phyloP scores from a whole-genome alignment of 169 alveolate genomes.

The Plasmodium reichenowi region DNA sequence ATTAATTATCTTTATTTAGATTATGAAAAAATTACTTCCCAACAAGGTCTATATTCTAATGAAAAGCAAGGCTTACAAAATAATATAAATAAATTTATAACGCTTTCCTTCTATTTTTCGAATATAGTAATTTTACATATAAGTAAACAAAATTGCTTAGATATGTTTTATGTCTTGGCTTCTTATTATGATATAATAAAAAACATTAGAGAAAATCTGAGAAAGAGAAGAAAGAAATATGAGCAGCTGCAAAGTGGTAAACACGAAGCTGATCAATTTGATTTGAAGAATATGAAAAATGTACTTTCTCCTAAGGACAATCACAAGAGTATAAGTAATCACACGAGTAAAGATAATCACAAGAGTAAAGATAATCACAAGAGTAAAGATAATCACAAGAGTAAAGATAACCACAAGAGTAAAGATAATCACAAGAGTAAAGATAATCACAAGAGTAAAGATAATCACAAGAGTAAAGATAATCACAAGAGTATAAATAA shows the following conservation, averaged over 20 bases:
- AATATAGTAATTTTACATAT: conserved; percentile 51
- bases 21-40: conserved; percentile 9
- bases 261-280: not conserved
- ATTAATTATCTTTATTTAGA: conserved; percentile 50
- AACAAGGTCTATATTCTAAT: not conserved
- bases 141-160: conserved; percentile 14
- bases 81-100: conserved; percentile 15
- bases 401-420: not conserved
- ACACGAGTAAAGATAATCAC: not conserved
- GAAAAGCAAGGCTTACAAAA: not conserved
- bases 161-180: conserved; percentile 19
- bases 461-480: not conserved
- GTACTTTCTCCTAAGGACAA: not conserved
- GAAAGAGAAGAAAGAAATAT: conserved; percentile 10
- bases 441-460: not conserved
- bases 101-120: conserved; percentile 49
- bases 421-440: not conserved
- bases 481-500: not conserved
- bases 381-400: not conserved
- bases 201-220: conserved; percentile 12
- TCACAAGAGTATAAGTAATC: no score
- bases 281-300: not conserved
- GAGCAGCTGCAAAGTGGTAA: not conserved
- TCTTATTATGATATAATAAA: conserved; percentile 42
- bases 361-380: not conserved